Evolutionary conservation across 495 filamentous ascomycete genomes (phyloP).

Genomic region (Acidomyces sp.): DNA sequence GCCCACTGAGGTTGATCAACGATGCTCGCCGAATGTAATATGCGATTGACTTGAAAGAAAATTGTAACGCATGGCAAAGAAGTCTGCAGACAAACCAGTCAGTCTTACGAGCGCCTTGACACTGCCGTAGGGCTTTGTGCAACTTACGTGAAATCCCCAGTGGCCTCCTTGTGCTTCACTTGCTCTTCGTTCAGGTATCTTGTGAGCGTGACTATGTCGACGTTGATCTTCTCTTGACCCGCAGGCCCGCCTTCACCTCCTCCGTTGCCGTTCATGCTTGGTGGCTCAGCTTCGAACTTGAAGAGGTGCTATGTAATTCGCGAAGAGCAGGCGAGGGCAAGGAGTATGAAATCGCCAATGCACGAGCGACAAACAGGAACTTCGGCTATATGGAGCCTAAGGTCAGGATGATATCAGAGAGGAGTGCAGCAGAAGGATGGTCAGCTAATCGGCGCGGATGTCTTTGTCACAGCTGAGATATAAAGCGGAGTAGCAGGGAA

Average conservation of each 20-base stretch:
- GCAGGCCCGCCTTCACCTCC: slow-evolving; percentile 30
- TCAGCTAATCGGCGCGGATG: no score
- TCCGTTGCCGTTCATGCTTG: slow-evolving; percentile 10
- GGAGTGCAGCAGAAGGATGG: no score
- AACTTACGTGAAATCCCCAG: slow-evolving; percentile 91
- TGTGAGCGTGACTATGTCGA: slow-evolving; percentile 87
- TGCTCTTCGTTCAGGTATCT: slow-evolving; percentile 94
- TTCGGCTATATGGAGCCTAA: no score
- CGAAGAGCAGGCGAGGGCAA: no score
- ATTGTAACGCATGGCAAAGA: slow-evolving; percentile 93
- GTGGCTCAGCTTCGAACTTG: no score
- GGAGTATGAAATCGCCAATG: no score
- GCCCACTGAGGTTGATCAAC: slow-evolving; percentile 77
- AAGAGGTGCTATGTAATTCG: no score
- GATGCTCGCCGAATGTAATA: slow-evolving; percentile 98
- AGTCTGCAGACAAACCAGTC: slow-evolving; percentile 42
- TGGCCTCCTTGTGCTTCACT: slow-evolving; percentile 80
- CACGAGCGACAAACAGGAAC: no score
- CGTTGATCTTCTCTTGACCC: slow-evolving; percentile 72
- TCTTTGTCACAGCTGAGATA: no score
- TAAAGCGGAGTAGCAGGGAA: no score
- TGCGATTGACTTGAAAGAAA: slow-evolving; percentile 98
- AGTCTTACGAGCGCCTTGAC: neutral
- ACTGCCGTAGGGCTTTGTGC: slow-evolving; percentile 1
- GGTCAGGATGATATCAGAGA: no score